Conservation (phyloP, 305 asterid species). For the Plantago coronopus region DNA sequence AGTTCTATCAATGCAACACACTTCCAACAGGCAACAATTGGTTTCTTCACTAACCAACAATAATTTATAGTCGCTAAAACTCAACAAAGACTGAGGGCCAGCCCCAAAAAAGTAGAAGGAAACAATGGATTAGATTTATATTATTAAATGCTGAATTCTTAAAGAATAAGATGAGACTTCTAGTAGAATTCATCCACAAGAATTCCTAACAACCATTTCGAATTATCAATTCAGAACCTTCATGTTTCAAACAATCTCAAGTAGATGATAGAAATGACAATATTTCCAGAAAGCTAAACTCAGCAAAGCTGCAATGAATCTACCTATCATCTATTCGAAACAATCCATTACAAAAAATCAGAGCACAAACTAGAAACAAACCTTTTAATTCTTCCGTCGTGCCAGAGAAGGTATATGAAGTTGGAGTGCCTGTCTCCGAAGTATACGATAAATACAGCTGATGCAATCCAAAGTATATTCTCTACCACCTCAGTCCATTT, state of each 20-base stretch:
- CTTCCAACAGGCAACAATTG: no score
- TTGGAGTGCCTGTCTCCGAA: conserved; percentile 51
- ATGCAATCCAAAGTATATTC: conserved; percentile 54
- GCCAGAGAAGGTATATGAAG: conserved; percentile 46
- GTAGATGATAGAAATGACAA: neutral
- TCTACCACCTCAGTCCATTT: conserved; percentile 48
- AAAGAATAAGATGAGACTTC: neutral
- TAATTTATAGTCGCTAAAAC: neutral
- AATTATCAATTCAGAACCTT: neutral
- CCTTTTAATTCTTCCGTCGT: conserved; percentile 51
- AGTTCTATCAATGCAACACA: neutral
- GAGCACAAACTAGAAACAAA: conserved; percentile 9
- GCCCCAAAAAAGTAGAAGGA: neutral
- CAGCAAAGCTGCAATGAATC: neutral
- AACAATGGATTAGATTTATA: neutral
- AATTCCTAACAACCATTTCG: neutral
- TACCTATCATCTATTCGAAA: neutral
- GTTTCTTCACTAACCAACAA: no score
- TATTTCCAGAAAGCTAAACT: neutral
- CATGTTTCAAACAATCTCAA: conserved; percentile 5
- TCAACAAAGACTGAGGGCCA: neutral
- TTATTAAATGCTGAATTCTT: no score
- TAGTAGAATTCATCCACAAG: neutral
- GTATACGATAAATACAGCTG: conserved; percentile 47
- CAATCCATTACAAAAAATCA: neutral